Percentiles rank a stretch among this genome's conserved stretches.
Conservation (phyloP, 768 basidiomycete genomes). For the Daedaleopsis sinensis region DNA sequence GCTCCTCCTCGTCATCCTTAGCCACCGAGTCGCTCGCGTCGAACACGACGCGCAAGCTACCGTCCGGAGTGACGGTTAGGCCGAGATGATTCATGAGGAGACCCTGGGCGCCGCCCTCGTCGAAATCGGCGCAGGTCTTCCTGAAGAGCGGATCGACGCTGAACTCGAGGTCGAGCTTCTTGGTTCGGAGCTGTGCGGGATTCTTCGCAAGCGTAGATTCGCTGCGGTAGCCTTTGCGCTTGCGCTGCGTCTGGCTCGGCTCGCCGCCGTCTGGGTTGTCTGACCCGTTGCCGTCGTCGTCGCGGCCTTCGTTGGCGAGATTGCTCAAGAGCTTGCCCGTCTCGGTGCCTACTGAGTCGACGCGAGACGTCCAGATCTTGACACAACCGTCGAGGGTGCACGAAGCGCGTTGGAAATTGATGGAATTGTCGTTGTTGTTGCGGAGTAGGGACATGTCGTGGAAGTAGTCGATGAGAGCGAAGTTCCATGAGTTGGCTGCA, state of each 20-base stretch:
- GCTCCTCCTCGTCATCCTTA: slow-evolving; percentile 73
- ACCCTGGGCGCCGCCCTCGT: slow-evolving; percentile 96
- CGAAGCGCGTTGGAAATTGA: slow-evolving; percentile 99
- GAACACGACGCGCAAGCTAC: slow-evolving; percentile 88
- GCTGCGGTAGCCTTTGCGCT: slow-evolving; percentile 70
- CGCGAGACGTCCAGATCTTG: slow-evolving; percentile 98
- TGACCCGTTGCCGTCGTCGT: slow-evolving; percentile 63
- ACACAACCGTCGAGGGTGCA: slow-evolving; percentile 98
- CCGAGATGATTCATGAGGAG: slow-evolving; percentile 95
- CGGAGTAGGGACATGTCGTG: slow-evolving; percentile 96
- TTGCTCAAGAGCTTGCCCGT: slow-evolving; percentile 95
- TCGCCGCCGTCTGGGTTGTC: slow-evolving; percentile 68
- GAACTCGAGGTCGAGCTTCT: slow-evolving; percentile 95
- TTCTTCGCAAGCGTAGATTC: slow-evolving; percentile 91
- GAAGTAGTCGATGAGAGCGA: slow-evolving; percentile 98
- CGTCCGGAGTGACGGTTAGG: slow-evolving; percentile 75
- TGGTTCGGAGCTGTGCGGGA: slow-evolving; percentile 76
- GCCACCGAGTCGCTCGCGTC: slow-evolving; percentile 92
- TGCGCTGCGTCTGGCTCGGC: slow-evolving; percentile 51
- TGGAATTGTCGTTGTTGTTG: slow-evolving; percentile 91
- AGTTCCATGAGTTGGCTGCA: slow-evolving; percentile 95
- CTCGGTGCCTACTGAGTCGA: slow-evolving; percentile 95
- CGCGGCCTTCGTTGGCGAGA: slow-evolving; percentile 67
- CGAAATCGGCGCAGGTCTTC: slow-evolving; percentile 98
- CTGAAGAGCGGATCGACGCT: slow-evolving; percentile 95